A percentile compares a stretch with the other conserved stretches of the same genome.
Evolutionary conservation across 2,329 filamentous ascomycete species (phyloP).

Genomic region (Ascochyta clinopodiicola): DNA sequence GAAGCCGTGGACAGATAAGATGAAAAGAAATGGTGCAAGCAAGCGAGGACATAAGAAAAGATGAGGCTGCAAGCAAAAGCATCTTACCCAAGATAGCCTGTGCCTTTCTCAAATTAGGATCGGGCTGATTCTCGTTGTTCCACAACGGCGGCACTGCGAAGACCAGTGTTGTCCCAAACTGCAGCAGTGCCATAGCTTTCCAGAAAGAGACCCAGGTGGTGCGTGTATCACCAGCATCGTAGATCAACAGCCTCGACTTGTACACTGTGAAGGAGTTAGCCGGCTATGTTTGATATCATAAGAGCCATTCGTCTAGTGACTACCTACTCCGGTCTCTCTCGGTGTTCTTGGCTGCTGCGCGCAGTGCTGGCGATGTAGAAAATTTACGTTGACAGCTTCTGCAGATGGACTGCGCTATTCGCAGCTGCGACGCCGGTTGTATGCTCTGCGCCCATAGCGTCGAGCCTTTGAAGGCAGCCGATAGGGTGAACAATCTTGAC

Average conservation of each 20-base stretch:
- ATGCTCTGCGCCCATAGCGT: slow-evolving; percentile 10
- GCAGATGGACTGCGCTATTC: slow-evolving; percentile 31
- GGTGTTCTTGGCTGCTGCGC: slow-evolving; percentile 26
- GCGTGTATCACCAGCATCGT: slow-evolving; percentile 47
- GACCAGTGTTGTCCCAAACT: slow-evolving; percentile 42
- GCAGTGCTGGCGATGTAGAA: slow-evolving; percentile 35
- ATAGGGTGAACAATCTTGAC: slow-evolving; percentile 29
- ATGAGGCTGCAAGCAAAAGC: neutral
- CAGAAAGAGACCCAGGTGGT: slow-evolving; percentile 46
- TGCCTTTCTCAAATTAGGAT: slow-evolving; percentile 33
- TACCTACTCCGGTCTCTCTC: slow-evolving; percentile 34
- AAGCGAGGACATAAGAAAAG: too few relatives aligned
- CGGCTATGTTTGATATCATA: neutral
- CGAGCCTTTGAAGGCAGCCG: slow-evolving; percentile 28
- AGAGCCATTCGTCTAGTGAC: neutral
- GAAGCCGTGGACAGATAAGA: neutral
- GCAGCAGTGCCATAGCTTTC: slow-evolving; percentile 45
- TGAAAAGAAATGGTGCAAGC: too few relatives aligned
- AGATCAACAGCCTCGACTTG: slow-evolving; percentile 41
- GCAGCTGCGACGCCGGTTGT: slow-evolving; percentile 1
- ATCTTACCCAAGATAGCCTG: slow-evolving; percentile 41
- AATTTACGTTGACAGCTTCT: slow-evolving; percentile 40
- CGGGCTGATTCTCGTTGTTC: slow-evolving; percentile 43
- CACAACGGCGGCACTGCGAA: slow-evolving; percentile 43
- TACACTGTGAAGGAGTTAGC: slow-evolving; percentile 24